A percentile compares a stretch with the other conserved stretches of the same genome.
These are phyloP conservation scores for Seminavis robusta DNA, from an alignment of 108 stramenopile species.

Conservation along the genomic window DNA sequence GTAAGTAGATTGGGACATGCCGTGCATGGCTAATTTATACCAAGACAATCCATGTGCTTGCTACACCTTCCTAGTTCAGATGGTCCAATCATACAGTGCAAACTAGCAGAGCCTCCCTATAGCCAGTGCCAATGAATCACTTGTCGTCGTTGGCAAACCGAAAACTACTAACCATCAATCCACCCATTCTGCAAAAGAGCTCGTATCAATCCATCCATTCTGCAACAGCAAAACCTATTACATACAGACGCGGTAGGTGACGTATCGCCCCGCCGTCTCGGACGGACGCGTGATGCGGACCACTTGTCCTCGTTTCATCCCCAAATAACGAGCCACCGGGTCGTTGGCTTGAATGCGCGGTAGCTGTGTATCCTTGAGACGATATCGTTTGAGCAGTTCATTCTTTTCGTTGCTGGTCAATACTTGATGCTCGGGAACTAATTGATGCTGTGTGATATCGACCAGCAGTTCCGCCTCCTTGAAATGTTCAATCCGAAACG, in stretches of 20 bases:
- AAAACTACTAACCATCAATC: too few species aligned
- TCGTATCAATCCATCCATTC: too few species aligned
- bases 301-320: conserved; percentile 95
- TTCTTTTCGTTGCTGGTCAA: conserved; percentile 90
- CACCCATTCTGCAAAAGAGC: too few species aligned
- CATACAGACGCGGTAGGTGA: conserved; percentile 98
- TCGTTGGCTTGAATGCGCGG: conserved; percentile 98
- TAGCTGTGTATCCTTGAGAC: conserved; percentile 95
- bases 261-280: conserved; percentile 99
- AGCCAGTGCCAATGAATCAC: too few species aligned
- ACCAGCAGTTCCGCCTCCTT: conserved; percentile 97
- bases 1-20: too few species aligned
- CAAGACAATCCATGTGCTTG: too few species aligned
- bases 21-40: too few species aligned
- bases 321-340: conserved; percentile 98
- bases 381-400: conserved; percentile 94
- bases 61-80: too few species aligned
- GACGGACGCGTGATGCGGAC: conserved; percentile 98
- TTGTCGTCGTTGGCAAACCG: too few species aligned
- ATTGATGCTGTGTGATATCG: conserved; percentile 98
- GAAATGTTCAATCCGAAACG: conserved; percentile 94
- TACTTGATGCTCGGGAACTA: conserved; percentile 92
- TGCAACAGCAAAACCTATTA: conserved; percentile 47
- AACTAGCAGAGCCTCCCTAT: too few species aligned
- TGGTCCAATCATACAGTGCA: too few species aligned